phyloP scores from a whole-genome alignment of 1,284 basidiomycete genomes.

The Microbotryum saponariae region DNA sequence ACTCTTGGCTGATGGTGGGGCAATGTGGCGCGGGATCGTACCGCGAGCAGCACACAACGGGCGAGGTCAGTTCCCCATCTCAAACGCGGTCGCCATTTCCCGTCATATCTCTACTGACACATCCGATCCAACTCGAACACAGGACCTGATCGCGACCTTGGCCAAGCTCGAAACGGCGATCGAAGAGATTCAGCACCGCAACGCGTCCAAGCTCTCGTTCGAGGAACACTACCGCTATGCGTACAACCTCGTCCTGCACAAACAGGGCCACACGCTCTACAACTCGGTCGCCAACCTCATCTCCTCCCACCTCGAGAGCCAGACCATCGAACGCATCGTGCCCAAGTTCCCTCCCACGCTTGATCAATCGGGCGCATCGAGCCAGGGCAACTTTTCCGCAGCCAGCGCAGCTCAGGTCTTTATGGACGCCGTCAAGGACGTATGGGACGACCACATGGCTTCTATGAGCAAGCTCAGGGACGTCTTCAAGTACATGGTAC shows the following conservation, averaged over 20 bases:
- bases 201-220: constrained; percentile 84
- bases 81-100: neutral
- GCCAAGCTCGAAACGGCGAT: constrained; percentile 70
- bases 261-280: constrained; percentile 79
- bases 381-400: constrained; percentile 17
- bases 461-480: constrained; percentile 85
- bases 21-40: neutral
- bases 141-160: constrained; percentile 47
- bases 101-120: neutral
- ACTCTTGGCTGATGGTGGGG: neutral
- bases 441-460: constrained; percentile 90
- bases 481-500: constrained; percentile 91
- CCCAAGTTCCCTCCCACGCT: constrained; percentile 64
- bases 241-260: constrained; percentile 61
- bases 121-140: neutral
- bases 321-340: constrained; percentile 68
- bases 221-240: constrained; percentile 86
- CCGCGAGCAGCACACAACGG: no score
- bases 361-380: constrained; percentile 10
- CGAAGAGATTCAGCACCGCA: constrained; percentile 89
- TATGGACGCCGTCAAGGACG: constrained; percentile 37
- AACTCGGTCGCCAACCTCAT: constrained; percentile 75
- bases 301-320: constrained; percentile 68
- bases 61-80: neutral
- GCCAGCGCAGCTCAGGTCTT: constrained; percentile 19